Percentiles rank a stretch among this genome's conserved stretches.
These are phyloP conservation scores for Boletus coccyginus DNA, from an alignment of 768 basidiomycete species.

Conservation along the genomic window DNA sequence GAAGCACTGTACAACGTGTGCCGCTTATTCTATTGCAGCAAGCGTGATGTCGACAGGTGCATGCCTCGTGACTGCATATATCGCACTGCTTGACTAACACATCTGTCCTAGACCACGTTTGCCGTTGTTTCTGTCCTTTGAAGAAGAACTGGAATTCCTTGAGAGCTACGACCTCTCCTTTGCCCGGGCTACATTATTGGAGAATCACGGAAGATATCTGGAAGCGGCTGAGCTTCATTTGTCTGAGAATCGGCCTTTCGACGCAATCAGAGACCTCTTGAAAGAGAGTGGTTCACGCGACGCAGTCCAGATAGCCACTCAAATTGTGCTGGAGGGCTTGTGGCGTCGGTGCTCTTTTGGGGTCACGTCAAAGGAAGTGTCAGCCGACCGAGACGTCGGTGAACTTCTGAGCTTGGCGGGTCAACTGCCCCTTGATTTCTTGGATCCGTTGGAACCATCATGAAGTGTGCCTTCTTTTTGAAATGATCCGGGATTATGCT, in stretches of 20 bases:
- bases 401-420: too few species aligned
- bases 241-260: constrained; percentile 42
- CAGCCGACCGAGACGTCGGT: too few species aligned
- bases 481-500: neutral
- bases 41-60: too few species aligned
- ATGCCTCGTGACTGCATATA: too few species aligned
- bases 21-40: constrained; percentile 26
- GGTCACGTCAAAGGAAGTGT: too few species aligned
- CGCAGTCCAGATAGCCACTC: constrained; percentile 34
- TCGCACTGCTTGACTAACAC: too few species aligned
- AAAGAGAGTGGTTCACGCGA: constrained; percentile 27
- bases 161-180: too few species aligned
- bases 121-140: constrained; percentile 43
- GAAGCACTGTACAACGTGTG: constrained; percentile 43
- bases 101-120: too few species aligned
- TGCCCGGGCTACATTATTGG: too few species aligned
- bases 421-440: too few species aligned
- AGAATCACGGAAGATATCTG: constrained; percentile 35
- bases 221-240: constrained; percentile 56
- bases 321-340: constrained; percentile 41
- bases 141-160: too few species aligned
- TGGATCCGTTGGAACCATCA: neutral
- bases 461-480: constrained; percentile 6
- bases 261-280: constrained; percentile 48
- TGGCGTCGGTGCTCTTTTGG: constrained; percentile 32